Evolutionary conservation across 345 rosid genomes (phyloP), one percentile per base, ranked within the genome.

Genomic region (Sisymbrium irio): DNA sequence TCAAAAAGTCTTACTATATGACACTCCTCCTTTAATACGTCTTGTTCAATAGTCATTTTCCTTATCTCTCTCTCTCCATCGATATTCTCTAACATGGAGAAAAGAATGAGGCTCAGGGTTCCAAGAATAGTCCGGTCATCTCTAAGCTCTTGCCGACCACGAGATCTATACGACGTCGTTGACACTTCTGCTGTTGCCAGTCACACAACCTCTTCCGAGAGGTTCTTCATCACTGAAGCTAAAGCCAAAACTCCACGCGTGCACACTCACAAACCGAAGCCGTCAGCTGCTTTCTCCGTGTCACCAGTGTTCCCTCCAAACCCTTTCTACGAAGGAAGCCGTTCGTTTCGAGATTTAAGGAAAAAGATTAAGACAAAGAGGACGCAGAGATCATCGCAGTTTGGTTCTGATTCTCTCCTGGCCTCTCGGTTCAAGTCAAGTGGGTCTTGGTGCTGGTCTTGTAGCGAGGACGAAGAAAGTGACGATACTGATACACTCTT

Each of bases 41-140:
- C 49, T 62, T 72, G 45, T 65, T 44, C 71, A 65, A 8, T 36
- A 45, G 47, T 37, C 40, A 8, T 14, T 35, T 66, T 17, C 27
- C 40, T 17, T 35, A 39, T 18, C 44, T 58, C 61, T 18, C 61
- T 18, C 56, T 65, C 58, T 53, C 2, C 56, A 39, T 73, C 37
- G 65, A 64, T 45, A 15, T 20, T 44, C 71, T 42, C 77, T 42
- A 45, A 46, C 50, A 92, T 86, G 92, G 98, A 90, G 75, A 84
- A 80, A 62, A 74, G 84, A 55, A 76, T 90, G 72, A 90, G 76
- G 78, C 83, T 73, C 50, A 77, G 85, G 55, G 73, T 92, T 81
- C 83, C 92, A 73, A 85, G 89, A 69, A 71, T 90, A 74, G 79
- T 89, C 70, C 86, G 83, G 2, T 71, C 89, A 62, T 85, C 97